Base-by-base conservation (phyloP, 495 filamentous ascomycete species). In the Sabuloglossum arenarium region DNA sequence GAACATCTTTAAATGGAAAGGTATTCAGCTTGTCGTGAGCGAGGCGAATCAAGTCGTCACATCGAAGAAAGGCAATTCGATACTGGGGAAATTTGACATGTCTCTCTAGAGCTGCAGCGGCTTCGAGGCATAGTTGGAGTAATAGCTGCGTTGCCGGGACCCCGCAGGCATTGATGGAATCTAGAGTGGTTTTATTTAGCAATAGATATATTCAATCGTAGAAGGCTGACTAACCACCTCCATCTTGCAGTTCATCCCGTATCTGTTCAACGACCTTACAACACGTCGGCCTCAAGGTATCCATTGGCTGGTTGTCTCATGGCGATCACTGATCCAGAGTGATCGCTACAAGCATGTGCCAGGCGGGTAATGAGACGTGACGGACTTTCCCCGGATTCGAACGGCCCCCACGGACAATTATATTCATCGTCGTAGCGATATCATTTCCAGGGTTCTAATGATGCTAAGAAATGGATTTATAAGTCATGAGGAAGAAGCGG, bases 1-100 rank as follows among this genome's bases (percentile, higher is more conserved):
- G 79, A 4, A 94, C 84, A 58, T 86, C 75, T 61, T 76, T 79
- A 69, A 82, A 94, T 4, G 82, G 75, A 58, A 77, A 91, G 3
- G 83, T 77, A 61, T 85, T 84, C 62, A 94, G 74, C 58, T 85
- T 84, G 1, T 77, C 67, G 39, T 78, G 68, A 0, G 78, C 70
- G 21, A 75, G 59, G 28, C 63, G 56, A 6, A 78, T 62, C 6
- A 73, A 68, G 27, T 65, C 56, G 16, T 69, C 62, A 1, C 71
- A 64, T 14, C 67, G 56, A 21, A 46, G 42, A 5, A 46, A 19
- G 28, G 23, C 9, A 14, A 4, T 28, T 29, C 12, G 23, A 16
- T 1, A n/a, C 21, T 12, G 47, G 11, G 23, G 8, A 21, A 6
- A 11, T 19, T 30, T 11, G 42, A 6, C 16, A 51, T 27, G 24